These are phyloP conservation scores for Aotearoamyces nothofagi DNA, from an alignment of 2,329 filamentous ascomycete genomes.

Conservation along the genomic window DNA sequence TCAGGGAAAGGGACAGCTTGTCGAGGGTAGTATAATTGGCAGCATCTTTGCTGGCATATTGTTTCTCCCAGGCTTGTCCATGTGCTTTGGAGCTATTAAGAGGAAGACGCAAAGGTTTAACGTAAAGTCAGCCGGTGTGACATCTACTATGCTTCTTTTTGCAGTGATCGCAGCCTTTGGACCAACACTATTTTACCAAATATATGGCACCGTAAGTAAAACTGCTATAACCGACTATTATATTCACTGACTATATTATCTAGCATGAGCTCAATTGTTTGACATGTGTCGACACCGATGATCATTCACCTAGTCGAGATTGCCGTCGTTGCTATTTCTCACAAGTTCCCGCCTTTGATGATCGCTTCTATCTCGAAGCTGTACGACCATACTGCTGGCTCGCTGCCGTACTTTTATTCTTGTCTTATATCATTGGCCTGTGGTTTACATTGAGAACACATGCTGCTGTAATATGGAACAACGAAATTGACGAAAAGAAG, in stretches of 20 bases:
- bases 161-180: constrained; percentile 91
- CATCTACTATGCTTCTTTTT: constrained; percentile 94
- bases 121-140: constrained; percentile 87
- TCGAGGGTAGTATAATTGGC: constrained; percentile 93
- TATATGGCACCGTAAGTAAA: constrained; percentile 68
- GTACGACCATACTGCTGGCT: constrained; percentile 91
- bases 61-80: constrained; percentile 86
- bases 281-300: constrained; percentile 35
- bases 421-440: constrained; percentile 85
- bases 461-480: constrained; percentile 93
- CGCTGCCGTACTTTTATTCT: constrained; percentile 69
- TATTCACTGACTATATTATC: constrained; percentile 20
- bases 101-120: constrained; percentile 98
- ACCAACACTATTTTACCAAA: constrained; percentile 94
- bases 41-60: constrained; percentile 96
- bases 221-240: neutral
- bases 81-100: constrained; percentile 97
- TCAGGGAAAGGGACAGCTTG: constrained; percentile 81
- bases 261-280: constrained; percentile 84
- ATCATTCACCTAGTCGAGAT: constrained; percentile 37
- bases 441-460: constrained; percentile 95
- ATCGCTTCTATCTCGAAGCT: constrained; percentile 79
- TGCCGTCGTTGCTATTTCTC: constrained; percentile 92
- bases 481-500: constrained; percentile 65
- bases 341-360: constrained; percentile 68